These are phyloP conservation scores for Ganoderma sp. DNA, from an alignment of 1,284 basidiomycete genomes.

Conservation along the genomic window DNA sequence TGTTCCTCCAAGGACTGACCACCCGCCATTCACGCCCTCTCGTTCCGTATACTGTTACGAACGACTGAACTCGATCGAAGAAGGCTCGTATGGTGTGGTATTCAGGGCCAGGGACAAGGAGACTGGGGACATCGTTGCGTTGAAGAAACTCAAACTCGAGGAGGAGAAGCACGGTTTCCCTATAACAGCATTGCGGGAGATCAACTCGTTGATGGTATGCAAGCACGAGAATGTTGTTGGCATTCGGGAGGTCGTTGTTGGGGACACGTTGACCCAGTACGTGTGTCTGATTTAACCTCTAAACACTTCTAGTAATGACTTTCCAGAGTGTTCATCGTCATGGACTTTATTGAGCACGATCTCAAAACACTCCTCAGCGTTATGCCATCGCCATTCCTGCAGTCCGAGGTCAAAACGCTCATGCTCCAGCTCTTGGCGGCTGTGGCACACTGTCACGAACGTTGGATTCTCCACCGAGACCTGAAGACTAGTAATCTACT, in stretches of 20 bases:
- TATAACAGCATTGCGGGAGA: constrained; percentile 94
- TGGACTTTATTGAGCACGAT: constrained; percentile 99
- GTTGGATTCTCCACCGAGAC: constrained; percentile 98
- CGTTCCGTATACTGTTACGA: constrained; percentile 94
- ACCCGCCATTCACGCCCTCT: constrained; percentile 81
- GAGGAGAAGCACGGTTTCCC: constrained; percentile 99
- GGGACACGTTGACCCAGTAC: constrained; percentile 98
- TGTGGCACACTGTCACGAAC: constrained; percentile 88
- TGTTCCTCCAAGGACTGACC: constrained; percentile 76
- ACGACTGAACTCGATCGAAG: constrained; percentile 96
- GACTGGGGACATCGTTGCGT: constrained; percentile 92
- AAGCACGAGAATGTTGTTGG: constrained; percentile 95
- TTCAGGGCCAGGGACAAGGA: constrained; percentile 94
- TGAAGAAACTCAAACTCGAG: constrained; percentile 98
- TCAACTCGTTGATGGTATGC: constrained; percentile 93
- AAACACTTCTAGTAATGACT: not conserved
- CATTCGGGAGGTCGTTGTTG: constrained; percentile 96
- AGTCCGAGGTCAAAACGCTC: constrained; percentile 97
- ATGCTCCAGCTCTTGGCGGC: constrained; percentile 95
- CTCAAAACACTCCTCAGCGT: constrained; percentile 93
- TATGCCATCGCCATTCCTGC: constrained; percentile 94
- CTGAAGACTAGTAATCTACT: constrained; percentile 97
- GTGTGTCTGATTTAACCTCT: constrained; percentile 37
- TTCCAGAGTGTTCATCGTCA: constrained; percentile 93
- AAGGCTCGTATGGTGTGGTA: constrained; percentile 98